Evolutionary conservation across 768 basidiomycete species (phyloP).

Genomic region (Lactarius indigo): DNA sequence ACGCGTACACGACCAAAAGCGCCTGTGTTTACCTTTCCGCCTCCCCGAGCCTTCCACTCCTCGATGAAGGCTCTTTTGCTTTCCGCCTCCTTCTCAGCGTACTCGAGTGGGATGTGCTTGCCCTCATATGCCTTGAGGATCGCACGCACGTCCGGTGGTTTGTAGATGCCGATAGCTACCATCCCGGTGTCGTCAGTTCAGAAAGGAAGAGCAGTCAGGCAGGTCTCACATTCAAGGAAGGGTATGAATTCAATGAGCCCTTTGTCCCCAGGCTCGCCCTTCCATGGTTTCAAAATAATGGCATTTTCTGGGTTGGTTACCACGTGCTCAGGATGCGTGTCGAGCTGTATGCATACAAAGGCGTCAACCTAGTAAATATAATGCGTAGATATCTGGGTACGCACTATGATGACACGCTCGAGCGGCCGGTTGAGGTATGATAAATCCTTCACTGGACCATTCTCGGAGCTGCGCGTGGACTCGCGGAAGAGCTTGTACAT

Average conservation of each 20-base stretch:
- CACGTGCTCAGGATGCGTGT: slow-evolving; percentile 77
- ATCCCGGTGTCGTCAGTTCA: not conserved
- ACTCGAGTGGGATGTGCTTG: slow-evolving; percentile 86
- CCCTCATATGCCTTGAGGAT: slow-evolving; percentile 81
- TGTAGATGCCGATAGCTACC: slow-evolving; percentile 89
- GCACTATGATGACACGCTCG: slow-evolving; percentile 19
- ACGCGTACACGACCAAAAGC: not conserved
- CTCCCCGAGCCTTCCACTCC: slow-evolving; percentile 63
- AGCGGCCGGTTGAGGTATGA: slow-evolving; percentile 80
- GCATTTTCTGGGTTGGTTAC: slow-evolving; percentile 85
- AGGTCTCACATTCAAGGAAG: slow-evolving; percentile 82
- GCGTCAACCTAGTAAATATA: slow-evolving; percentile 49
- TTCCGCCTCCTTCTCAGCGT: slow-evolving; percentile 83
- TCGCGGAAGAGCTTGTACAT: slow-evolving; percentile 91
- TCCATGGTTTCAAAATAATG: slow-evolving; percentile 81
- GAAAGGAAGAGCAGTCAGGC: not conserved
- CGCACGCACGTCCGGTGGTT: slow-evolving; percentile 80
- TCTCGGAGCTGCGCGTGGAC: slow-evolving; percentile 78
- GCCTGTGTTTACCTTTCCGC: slow-evolving; percentile 17
- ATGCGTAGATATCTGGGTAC: not conserved
- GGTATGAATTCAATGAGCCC: slow-evolving; percentile 92
- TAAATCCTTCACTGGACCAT: slow-evolving; percentile 89
- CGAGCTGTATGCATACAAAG: slow-evolving; percentile 79
- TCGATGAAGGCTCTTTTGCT: slow-evolving; percentile 72
- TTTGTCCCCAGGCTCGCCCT: slow-evolving; percentile 67